These are phyloP conservation scores for Solanum neorickii DNA, from an alignment of 257 asterid species.

Conservation along the genomic window DNA sequence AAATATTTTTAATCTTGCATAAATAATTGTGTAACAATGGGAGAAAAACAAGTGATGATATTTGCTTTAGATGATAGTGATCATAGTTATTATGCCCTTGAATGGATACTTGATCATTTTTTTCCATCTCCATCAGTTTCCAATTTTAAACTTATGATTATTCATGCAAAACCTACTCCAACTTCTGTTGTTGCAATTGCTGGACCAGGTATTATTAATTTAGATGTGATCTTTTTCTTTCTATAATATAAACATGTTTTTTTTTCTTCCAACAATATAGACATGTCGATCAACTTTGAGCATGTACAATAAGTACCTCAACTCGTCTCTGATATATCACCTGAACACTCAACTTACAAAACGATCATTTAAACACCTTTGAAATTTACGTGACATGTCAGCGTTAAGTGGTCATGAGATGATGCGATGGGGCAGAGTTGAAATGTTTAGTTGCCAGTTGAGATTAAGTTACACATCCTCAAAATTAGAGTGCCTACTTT, in stretches of 20 bases:
- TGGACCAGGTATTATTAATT: constrained; percentile 19
- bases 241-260: neutral
- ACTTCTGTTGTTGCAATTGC: constrained; percentile 14
- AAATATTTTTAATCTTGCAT: neutral
- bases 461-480: neutral
- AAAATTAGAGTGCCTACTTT: neutral
- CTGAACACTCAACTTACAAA: neutral
- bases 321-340: neutral
- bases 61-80: constrained; percentile 27
- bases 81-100: constrained; percentile 30
- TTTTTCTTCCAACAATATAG: neutral
- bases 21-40: neutral
- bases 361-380: neutral
- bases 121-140: neutral
- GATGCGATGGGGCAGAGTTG: neutral
- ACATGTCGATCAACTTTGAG: neutral
- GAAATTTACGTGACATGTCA: neutral
- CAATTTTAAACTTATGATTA: constrained; percentile 14
- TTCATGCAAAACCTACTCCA: constrained; percentile 18
- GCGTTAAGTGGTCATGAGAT: neutral
- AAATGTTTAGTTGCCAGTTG: neutral
- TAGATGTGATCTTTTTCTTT: too few relatives aligned
- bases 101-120: constrained; percentile 27
- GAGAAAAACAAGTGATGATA: constrained; percentile 21
- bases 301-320: neutral